phyloP scores from a whole-genome alignment of 2,329 filamentous ascomycete species.

The Botrytis fragariae region DNA sequence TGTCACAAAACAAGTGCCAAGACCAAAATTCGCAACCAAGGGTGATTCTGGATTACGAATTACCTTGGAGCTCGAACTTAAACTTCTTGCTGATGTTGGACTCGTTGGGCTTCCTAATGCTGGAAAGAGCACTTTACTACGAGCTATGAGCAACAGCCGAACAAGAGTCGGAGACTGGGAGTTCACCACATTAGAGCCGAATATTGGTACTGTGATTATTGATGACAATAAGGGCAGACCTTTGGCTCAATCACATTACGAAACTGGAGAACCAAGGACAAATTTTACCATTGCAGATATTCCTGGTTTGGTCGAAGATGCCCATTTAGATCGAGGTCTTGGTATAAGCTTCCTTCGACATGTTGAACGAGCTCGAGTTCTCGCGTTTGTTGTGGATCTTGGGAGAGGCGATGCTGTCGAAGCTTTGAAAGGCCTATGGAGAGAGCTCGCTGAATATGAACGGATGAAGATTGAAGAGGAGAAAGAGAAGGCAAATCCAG shows the following conservation, averaged over 20 bases:
- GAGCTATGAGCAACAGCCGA: conserved; percentile 82
- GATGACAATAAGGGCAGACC: conserved; percentile 83
- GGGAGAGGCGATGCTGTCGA: conserved; percentile 73
- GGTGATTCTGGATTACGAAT: conserved; percentile 78
- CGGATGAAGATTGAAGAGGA: conserved; percentile 66
- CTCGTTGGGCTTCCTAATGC: conserved; percentile 94
- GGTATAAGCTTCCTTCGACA: conserved; percentile 91
- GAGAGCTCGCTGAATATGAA: conserved; percentile 83
- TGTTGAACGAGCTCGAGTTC: conserved; percentile 86
- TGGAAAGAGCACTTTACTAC: conserved; percentile 88
- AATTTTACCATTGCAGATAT: conserved; percentile 95
- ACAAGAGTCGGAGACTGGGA: conserved; percentile 92
- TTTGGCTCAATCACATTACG: conserved; percentile 42
- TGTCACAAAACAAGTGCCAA: conserved; percentile 67
- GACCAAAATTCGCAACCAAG: conserved; percentile 84
- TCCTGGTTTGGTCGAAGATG: conserved; percentile 86
- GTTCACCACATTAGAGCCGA: conserved; percentile 92
- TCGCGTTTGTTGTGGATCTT: conserved; percentile 92
- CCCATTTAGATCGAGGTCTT: conserved; percentile 86
- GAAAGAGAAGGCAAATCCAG: conserved; percentile 63
- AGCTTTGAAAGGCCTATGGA: conserved; percentile 81
- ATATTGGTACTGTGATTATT: conserved; percentile 92
- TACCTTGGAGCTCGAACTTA: conserved; percentile 83
- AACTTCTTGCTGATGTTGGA: conserved; percentile 91
- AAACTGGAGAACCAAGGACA: conserved; percentile 58